phyloP scores from a whole-genome alignment of 345 rosid genomes.

The Gossypium ekmanianum region DNA sequence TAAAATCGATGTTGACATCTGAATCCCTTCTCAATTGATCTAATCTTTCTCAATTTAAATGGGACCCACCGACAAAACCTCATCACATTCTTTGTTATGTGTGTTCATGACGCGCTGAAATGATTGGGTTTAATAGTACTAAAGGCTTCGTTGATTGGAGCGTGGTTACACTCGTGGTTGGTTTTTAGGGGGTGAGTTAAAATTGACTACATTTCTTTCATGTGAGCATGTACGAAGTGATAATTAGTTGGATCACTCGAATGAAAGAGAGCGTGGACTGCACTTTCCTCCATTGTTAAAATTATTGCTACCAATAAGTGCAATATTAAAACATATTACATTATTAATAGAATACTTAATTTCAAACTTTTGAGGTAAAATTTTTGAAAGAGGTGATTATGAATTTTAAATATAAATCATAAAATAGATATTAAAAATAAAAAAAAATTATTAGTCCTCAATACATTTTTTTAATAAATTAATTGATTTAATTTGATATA shows the following conservation, averaged over 20 bases:
- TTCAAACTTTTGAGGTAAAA: rapidly evolving
- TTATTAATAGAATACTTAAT: rapidly evolving
- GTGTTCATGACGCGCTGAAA: background rate
- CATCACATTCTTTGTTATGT: background rate
- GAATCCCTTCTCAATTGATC: conserved; percentile 28
- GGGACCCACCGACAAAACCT: conserved; percentile 21
- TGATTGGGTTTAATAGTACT: background rate
- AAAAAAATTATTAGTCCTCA: too few species aligned
- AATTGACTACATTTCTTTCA: conserved; percentile 29
- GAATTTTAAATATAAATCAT: rapidly evolving
- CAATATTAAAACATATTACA: too few species aligned
- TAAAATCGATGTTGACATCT: conserved; percentile 50
- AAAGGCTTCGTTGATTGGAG: background rate
- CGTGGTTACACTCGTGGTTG: background rate
- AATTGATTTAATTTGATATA: too few species aligned
- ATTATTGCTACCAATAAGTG: too few species aligned
- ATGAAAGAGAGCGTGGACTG: background rate
- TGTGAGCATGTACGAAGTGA: conserved; percentile 21
- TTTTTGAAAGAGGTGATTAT: rapidly evolving
- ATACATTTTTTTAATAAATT: too few species aligned
- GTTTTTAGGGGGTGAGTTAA: conserved; percentile 2
- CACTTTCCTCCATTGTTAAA: background rate
- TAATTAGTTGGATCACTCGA: conserved; percentile 9
- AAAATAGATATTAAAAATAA: too few species aligned
- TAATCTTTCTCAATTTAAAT: conserved; percentile 23